Conservation (phyloP, 306 rosid genomes). For the Cucumis sativus region Cucumber_9930_V3 NC_026659.2:29708001-29708500, state of each 20-base stretch:
- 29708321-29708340: slow-evolving; percentile 24
- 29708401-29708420: slow-evolving; percentile 23
- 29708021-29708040: not conserved
- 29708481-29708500: not conserved
- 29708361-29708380: slow-evolving; percentile 58
- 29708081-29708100: not conserved
- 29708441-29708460: not conserved
- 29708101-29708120: not conserved
- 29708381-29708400: slow-evolving; percentile 54
- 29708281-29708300: not conserved
- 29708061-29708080: not conserved
- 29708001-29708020: not conserved
- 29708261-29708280: not conserved
- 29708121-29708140: not conserved
- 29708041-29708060: not conserved
- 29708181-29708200: too few species aligned
- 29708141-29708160: not conserved
- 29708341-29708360: slow-evolving; percentile 62
- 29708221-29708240: not conserved
- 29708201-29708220: too few species aligned
- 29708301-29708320: not conserved
- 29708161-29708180: not conserved
- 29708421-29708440: not conserved
- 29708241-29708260: not conserved
- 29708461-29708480: not conserved